phyloP scores from a whole-genome alignment of 164 flowering plant species.

The Cinnamomum micranthum region DNA sequence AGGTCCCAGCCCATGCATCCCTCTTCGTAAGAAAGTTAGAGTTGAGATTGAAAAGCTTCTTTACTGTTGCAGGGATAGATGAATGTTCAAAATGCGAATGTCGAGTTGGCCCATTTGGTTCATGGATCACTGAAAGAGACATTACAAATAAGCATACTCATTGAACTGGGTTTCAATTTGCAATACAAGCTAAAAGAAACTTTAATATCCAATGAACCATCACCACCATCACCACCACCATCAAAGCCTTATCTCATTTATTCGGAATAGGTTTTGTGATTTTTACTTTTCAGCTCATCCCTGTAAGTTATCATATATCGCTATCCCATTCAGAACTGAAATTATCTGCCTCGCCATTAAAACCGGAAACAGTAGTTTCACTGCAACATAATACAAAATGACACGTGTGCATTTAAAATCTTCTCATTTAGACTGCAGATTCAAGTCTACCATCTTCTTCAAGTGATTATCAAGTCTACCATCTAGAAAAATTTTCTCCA shows the following conservation, averaged over 20 bases:
- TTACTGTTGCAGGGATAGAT: constrained; percentile 91
- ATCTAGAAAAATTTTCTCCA: background rate
- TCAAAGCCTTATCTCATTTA: background rate
- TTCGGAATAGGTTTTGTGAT: background rate
- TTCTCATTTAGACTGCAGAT: background rate
- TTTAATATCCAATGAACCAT: background rate
- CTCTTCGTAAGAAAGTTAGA: constrained; percentile 91
- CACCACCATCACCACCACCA: background rate
- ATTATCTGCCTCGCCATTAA: too few relatives aligned
- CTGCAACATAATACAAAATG: background rate
- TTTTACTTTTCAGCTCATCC: background rate
- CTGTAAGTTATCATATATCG: too few relatives aligned
- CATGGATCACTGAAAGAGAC: constrained; percentile 73
- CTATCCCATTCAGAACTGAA: background rate
- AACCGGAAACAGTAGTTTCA: background rate
- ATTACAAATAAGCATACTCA: constrained; percentile 7
- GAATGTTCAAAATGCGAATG: constrained; percentile 86
- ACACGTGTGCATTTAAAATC: background rate
- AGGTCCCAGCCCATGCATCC: constrained; percentile 98
- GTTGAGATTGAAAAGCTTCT: constrained; percentile 80
- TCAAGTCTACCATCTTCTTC: background rate
- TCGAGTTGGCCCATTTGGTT: constrained; percentile 74
- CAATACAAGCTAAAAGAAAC: constrained; percentile 1
- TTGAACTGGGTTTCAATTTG: constrained; percentile 7
- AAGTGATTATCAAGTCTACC: background rate